These are phyloP conservation scores for Nakataea oryzae DNA, from an alignment of 2,329 filamentous ascomycete species.

Conservation along the genomic window DNA sequence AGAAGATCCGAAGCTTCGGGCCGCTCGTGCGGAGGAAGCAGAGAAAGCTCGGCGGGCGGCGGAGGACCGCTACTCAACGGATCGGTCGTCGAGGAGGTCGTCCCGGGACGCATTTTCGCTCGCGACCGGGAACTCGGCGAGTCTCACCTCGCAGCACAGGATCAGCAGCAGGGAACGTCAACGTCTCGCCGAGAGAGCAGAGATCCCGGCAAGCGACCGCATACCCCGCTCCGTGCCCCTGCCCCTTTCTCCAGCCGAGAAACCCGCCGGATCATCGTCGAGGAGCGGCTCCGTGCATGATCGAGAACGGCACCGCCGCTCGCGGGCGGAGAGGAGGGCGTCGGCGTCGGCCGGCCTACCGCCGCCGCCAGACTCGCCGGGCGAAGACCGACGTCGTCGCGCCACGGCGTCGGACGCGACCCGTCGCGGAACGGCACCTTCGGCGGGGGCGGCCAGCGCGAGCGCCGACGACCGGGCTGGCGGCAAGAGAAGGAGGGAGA, in stretches of 20 bases:
- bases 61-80: not conserved
- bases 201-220: not conserved
- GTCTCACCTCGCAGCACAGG: not conserved
- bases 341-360: conserved; percentile 6
- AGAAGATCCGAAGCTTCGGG: conserved; percentile 6
- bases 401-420: not conserved
- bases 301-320: not conserved
- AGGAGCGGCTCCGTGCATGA: not conserved
- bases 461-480: not conserved
- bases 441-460: not conserved
- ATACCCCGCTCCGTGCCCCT: not conserved
- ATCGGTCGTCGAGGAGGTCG: not conserved
- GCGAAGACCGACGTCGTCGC: conserved; percentile 8
- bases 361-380: conserved; percentile 11
- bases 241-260: not conserved
- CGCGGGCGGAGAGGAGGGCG: not conserved
- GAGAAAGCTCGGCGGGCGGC: conserved; percentile 1
- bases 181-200: not conserved
- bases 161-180: not conserved
- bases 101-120: not conserved
- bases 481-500: not conserved
- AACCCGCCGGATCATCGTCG: not conserved
- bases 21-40: conserved; percentile 1
- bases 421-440: too few relatives aligned
- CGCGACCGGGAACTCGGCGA: not conserved